Evolutionary conservation across 2,329 filamentous ascomycete genomes (phyloP), one percentile per base, ranked within the genome.

Genomic region (Fusarium oxysporum): DNA sequence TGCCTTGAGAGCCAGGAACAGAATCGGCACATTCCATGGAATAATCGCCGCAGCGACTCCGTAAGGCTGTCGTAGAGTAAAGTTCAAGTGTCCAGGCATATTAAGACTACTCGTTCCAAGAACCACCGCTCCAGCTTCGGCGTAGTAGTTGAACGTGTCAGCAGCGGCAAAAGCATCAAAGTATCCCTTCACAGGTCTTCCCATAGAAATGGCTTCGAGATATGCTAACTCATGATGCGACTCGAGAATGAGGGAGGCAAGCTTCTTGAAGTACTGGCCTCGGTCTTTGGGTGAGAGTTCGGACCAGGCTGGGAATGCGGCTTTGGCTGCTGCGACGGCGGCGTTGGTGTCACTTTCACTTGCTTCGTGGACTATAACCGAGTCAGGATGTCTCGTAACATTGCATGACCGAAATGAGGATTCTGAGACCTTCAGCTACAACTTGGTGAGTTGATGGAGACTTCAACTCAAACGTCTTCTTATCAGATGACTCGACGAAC

Each of bases 21-120:
- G 61, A 8, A 88, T 65, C 0, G 87, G 85, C 6, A 83, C 83
- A 70, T 90, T 89, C 87, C 88, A 90, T 0, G 88, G 88, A 60
- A 89, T 88, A 66, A 91, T 90, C 25, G 81, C 81, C 5, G 83
- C 88, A 0, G 83, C 84, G 1, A 88, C 86, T 30, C 86, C 86
- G 51, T 82, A 83, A 1, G 86, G 87, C 78, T 88, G 85, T 25
- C 83, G 81, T 3, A 86, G 73, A 5, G 84, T 84, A 78, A 88
- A 76, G 64, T 78, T 84, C 33, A 87, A 68, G 51, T 81, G 81
- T 4, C 85, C 85, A 1, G 86, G 85, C 1, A 83, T 86, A 73
- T 87, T 84, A 35, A 87, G 73, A 59, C 82, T 84, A 81, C 62
- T 83, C 78, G 44, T 56, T 1, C 86, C 86, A 65, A 85, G 81